Evolutionary conservation across 2,329 filamentous ascomycete genomes (phyloP).

Genomic region (Apiospora malaysiana): DNA sequence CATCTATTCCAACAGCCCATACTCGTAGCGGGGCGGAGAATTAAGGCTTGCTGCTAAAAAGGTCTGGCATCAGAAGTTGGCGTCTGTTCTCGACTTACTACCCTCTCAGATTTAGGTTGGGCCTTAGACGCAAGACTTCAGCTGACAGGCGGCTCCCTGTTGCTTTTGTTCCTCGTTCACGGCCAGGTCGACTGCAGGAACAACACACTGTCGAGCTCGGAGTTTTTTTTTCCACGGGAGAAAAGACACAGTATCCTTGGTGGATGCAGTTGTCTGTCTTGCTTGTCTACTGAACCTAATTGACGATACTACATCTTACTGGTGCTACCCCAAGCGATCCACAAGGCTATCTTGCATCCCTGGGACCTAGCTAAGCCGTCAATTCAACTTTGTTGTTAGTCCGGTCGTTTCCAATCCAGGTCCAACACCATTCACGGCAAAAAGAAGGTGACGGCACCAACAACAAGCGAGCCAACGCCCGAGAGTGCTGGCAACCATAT

Average conservation of each 20-base stretch:
- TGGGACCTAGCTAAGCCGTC: slow-evolving; percentile 14
- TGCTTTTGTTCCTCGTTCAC: neutral
- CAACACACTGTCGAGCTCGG: slow-evolving; percentile 10
- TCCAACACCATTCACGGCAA: slow-evolving; percentile 2
- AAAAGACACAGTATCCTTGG: slow-evolving; percentile 4
- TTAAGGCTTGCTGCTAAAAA: slow-evolving; percentile 16
- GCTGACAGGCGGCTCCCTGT: slow-evolving; percentile 14
- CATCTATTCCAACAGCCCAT: slow-evolving; percentile 4
- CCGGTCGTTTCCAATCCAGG: neutral
- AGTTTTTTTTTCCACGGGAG: neutral
- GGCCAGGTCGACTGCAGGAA: neutral
- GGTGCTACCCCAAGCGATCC: slow-evolving; percentile 16
- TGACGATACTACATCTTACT: slow-evolving; percentile 5
- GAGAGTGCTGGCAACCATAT: neutral
- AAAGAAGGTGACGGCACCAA: slow-evolving; percentile 14
- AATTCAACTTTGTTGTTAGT: slow-evolving; percentile 14
- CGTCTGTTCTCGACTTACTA: slow-evolving; percentile 19
- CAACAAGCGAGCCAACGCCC: slow-evolving; percentile 9
- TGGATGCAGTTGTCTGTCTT: neutral
- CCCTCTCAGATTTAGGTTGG: slow-evolving; percentile 17
- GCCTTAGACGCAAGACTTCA: slow-evolving; percentile 13
- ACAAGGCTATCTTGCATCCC: slow-evolving; percentile 14
- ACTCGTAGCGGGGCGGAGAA: slow-evolving; percentile 15
- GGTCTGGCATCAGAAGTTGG: slow-evolving; percentile 9
- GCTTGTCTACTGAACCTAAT: slow-evolving; percentile 15